phyloP scores from a whole-genome alignment of 2,329 filamentous ascomycete species.

The Fonsecaea pugnacius region DNA sequence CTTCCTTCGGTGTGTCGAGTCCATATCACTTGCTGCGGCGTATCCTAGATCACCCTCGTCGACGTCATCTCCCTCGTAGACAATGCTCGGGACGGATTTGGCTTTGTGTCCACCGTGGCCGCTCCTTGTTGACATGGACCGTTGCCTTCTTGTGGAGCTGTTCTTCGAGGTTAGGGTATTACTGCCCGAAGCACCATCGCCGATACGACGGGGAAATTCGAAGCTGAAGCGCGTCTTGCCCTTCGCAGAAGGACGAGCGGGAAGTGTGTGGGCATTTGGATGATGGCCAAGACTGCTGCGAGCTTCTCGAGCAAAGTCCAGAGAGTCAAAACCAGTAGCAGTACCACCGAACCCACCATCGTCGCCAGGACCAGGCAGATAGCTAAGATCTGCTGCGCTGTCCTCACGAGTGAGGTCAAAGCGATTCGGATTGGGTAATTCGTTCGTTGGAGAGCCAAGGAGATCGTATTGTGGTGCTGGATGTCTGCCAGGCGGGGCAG shows the following conservation, averaged over 20 bases:
- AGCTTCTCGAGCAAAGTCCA: slow-evolving; percentile 37
- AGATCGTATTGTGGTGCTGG: slow-evolving; percentile 64
- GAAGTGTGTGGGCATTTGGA: slow-evolving; percentile 44
- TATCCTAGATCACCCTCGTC: slow-evolving; percentile 88
- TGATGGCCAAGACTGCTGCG: slow-evolving; percentile 41
- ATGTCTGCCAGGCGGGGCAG: slow-evolving; percentile 51
- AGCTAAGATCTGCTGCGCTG: slow-evolving; percentile 44
- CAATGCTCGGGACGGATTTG: slow-evolving; percentile 17
- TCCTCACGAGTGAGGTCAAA: slow-evolving; percentile 66
- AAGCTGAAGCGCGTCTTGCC: slow-evolving; percentile 39
- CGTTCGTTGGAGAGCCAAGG: slow-evolving; percentile 61
- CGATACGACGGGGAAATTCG: slow-evolving; percentile 60
- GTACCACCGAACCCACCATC: slow-evolving; percentile 43
- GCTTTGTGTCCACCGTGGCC: slow-evolving; percentile 19
- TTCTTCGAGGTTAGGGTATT: slow-evolving; percentile 60
- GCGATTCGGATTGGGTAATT: slow-evolving; percentile 74
- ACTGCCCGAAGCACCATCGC: slow-evolving; percentile 47
- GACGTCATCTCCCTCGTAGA: slow-evolving; percentile 66
- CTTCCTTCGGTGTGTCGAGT: slow-evolving; percentile 78
- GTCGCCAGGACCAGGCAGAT: slow-evolving; percentile 31
- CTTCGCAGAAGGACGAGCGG: slow-evolving; percentile 41
- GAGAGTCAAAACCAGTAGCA: slow-evolving; percentile 35
- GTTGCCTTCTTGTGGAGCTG: slow-evolving; percentile 24
- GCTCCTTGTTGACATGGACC: slow-evolving; percentile 34
- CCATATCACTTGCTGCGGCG: slow-evolving; percentile 90